Conservation (phyloP, 2,329 filamentous ascomycete species). For the Hymenoscyphus scutula region DNA sequence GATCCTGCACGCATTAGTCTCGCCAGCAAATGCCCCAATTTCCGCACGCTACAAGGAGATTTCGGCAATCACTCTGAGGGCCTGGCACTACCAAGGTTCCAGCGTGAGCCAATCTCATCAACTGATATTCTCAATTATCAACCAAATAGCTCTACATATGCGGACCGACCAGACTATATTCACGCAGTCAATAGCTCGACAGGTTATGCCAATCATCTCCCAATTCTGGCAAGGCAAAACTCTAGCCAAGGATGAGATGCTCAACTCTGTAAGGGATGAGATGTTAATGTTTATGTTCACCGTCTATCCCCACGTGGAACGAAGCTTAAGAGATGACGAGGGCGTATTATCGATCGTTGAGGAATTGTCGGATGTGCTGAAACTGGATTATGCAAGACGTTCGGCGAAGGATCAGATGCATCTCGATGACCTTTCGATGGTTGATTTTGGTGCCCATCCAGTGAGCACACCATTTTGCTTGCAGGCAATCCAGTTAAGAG, state of each 20-base stretch:
- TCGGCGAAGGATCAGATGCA: slow-evolving; percentile 70
- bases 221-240: slow-evolving; percentile 76
- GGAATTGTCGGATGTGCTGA: slow-evolving; percentile 68
- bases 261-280: slow-evolving; percentile 67
- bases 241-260: slow-evolving; percentile 53
- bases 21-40: slow-evolving; percentile 66
- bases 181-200: slow-evolving; percentile 54
- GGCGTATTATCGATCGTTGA: slow-evolving; percentile 48
- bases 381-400: slow-evolving; percentile 72
- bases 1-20: slow-evolving; percentile 63
- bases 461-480: slow-evolving; percentile 43
- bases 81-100: slow-evolving; percentile 58
- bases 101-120: slow-evolving; percentile 65
- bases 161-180: slow-evolving; percentile 67
- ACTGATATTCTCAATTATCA: slow-evolving; percentile 72
- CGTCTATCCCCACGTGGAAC: slow-evolving; percentile 61
- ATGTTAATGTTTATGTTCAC: slow-evolving; percentile 71
- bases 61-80: slow-evolving; percentile 53
- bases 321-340: slow-evolving; percentile 46
- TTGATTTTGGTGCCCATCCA: slow-evolving; percentile 35
- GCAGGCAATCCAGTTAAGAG: slow-evolving; percentile 51
- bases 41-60: slow-evolving; percentile 54
- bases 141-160: slow-evolving; percentile 63
- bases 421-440: slow-evolving; percentile 66
- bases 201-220: slow-evolving; percentile 68